Evolutionary conservation across 805 yeast species (phyloP).

Genomic region (Saturnispora hagleri): DNA sequence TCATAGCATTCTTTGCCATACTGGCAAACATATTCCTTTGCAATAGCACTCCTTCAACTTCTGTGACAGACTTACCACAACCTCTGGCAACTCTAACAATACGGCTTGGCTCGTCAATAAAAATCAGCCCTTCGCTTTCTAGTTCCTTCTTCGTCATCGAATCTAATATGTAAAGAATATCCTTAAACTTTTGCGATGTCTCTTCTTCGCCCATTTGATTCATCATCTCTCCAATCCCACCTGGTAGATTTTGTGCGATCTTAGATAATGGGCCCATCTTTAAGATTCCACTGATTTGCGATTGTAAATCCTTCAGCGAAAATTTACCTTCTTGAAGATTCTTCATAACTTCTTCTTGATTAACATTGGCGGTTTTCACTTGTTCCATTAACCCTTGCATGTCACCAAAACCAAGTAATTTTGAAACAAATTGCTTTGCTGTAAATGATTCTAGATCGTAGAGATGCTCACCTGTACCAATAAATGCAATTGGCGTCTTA

Average conservation of each 20-base stretch:
- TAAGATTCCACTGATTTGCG: slow-evolving; percentile 89
- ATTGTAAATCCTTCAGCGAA: slow-evolving; percentile 82
- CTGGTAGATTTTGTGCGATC: slow-evolving; percentile 93
- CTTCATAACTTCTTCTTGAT: slow-evolving; percentile 84
- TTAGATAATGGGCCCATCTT: slow-evolving; percentile 96
- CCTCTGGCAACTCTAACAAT: slow-evolving; percentile 89
- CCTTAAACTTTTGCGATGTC: slow-evolving; percentile 70
- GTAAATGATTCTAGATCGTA: slow-evolving; percentile 87
- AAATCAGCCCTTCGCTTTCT: slow-evolving; percentile 79
- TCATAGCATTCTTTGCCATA: slow-evolving; percentile 74
- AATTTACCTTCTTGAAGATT: slow-evolving; percentile 92
- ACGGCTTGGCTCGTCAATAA: slow-evolving; percentile 74
- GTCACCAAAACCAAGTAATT: slow-evolving; percentile 90
- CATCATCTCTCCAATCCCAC: slow-evolving; percentile 76
- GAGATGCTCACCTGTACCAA: slow-evolving; percentile 97
- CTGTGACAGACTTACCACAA: slow-evolving; percentile 85
- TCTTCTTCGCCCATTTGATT: slow-evolving; percentile 88
- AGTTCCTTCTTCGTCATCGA: slow-evolving; percentile 91
- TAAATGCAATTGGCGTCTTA: slow-evolving; percentile 86
- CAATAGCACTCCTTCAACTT: slow-evolving; percentile 83
- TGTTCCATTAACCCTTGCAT: slow-evolving; percentile 91
- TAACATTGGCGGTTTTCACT: slow-evolving; percentile 77
- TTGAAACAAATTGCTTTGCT: slow-evolving; percentile 84
- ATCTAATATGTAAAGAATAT: slow-evolving; percentile 87
- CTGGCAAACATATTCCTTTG: slow-evolving; percentile 92